Evolutionary conservation across 2,329 filamentous ascomycete species (phyloP), one percentile per base, ranked within the genome.

Genomic region (Colletotrichum cereale): DNA sequence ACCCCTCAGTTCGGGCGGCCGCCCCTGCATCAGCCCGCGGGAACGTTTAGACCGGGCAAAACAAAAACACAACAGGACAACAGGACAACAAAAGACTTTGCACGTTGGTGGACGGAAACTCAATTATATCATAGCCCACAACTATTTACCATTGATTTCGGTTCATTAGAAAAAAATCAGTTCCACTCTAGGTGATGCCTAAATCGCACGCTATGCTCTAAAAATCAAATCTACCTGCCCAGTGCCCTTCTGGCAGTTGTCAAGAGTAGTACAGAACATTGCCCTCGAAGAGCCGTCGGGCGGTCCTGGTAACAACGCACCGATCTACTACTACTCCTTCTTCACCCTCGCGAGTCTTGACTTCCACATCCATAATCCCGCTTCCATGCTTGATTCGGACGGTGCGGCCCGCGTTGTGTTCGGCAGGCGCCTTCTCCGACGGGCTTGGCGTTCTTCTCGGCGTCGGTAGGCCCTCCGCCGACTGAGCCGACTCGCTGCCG

Each of bases 231-330:
- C 7, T 8, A n/a, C 16, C 55, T 12, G 8, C 26, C 14, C 8
- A 0, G 16, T 2, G n/a, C 8, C 24, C 8, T 16, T 11, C 11
- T 14, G n/a, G 2, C 21, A 14, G n/a, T 12, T 8, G 2, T 57
- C 44, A 71, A 16, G 64, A 56, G 10, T 79, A 79, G 53, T 80
- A 80, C 8, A 77, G 38, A 3, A 79, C 78, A 0, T 75, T 74
- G 2, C 79, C 79, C 53, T 80, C 79, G 61, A 81, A 80, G 0
- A 81, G 68, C 47, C 79, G 75, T 56, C 78, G 73, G 1, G 79
- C 79, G 0, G 79, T 80, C 44, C 79, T 74, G 10, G 76, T 77
- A 4, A 80, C 79, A 2, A 76, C 70, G 36, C 78, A 79, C 36
- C 77, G 76, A 38, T 68, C 75, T 2, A 80, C 73, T 2, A 62